phyloP scores from a whole-genome alignment of 1,284 basidiomycete genomes.

The Apiotrichum gamsii region DNA sequence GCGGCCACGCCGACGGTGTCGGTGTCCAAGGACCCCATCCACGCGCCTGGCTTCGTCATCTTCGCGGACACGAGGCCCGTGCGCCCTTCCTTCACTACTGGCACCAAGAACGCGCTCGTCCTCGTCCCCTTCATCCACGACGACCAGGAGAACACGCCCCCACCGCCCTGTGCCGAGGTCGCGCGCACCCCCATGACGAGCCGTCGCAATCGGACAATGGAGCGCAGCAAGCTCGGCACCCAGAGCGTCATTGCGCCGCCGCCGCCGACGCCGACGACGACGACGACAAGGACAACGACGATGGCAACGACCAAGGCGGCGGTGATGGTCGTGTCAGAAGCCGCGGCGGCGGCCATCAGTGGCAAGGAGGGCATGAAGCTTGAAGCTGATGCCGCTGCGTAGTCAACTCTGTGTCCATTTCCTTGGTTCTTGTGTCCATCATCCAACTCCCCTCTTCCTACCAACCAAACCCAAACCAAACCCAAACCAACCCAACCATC shows the following conservation, averaged over 20 bases:
- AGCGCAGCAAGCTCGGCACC: conserved; percentile 4
- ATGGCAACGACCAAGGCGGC: conserved; percentile 2
- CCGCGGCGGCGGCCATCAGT: neutral
- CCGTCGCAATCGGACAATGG: neutral
- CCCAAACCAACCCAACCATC: neutral
- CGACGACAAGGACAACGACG: neutral
- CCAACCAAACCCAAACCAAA: neutral
- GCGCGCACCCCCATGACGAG: neutral
- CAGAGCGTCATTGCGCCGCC: neutral
- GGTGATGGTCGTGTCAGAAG: neutral
- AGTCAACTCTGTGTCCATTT: too few species aligned
- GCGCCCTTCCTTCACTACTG: too few species aligned
- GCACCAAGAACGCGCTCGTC: too few species aligned
- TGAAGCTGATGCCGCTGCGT: neutral
- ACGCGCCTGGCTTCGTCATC: conserved; percentile 28
- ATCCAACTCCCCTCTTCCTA: neutral
- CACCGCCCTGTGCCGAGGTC: neutral
- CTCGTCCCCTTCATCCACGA: too few species aligned
- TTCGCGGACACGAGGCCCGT: conserved; percentile 11
- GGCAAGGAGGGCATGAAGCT: conserved; percentile 5
- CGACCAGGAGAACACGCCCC: conserved; percentile 6
- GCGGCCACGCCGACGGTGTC: too few species aligned
- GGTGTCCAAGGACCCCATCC: conserved; percentile 7
- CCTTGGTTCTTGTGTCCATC: neutral
- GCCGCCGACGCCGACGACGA: neutral